Conservation (phyloP, 2,329 filamentous ascomycete genomes). For the Ophiostoma novo-ulmi region DNA sequence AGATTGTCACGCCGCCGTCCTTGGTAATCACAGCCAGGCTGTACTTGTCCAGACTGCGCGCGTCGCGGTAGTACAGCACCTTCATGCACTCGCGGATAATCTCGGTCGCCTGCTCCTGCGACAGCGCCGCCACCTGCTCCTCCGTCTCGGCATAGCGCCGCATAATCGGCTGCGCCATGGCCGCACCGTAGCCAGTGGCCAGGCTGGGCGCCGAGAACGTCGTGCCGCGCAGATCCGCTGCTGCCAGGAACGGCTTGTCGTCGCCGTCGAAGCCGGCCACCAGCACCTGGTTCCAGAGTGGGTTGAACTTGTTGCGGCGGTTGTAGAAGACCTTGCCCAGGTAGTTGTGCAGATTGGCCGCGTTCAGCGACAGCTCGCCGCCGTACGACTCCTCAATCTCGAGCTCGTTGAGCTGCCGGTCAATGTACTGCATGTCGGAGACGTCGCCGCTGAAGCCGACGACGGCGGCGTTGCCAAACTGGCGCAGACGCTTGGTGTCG, state of each 20-base stretch:
- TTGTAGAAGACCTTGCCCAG: conserved; percentile 93
- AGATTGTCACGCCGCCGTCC: conserved; percentile 79
- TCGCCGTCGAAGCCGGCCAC: conserved; percentile 82
- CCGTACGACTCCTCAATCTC: conserved; percentile 86
- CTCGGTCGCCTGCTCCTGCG: conserved; percentile 70
- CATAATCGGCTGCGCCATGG: conserved; percentile 89
- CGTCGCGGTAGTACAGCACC: conserved; percentile 95
- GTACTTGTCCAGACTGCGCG: conserved; percentile 84
- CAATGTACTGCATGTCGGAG: conserved; percentile 98
- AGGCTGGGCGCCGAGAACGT: conserved; percentile 84
- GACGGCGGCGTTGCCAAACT: conserved; percentile 77
- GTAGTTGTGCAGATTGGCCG: conserved; percentile 94
- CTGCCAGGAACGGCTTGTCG: conserved; percentile 80
- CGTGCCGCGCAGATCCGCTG: conserved; percentile 85
- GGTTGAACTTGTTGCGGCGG: conserved; percentile 91
- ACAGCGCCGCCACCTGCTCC: conserved; percentile 64
- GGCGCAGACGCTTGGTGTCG: conserved; percentile 89
- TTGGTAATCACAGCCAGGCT: conserved; percentile 85
- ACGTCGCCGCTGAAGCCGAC: conserved; percentile 96
- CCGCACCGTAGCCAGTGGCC: conserved; percentile 88
- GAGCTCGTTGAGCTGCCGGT: conserved; percentile 82
- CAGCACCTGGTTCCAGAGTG: conserved; percentile 92
- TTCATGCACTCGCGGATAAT: conserved; percentile 94
- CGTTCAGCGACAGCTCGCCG: conserved; percentile 57
- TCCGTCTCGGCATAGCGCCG: conserved; percentile 80